phyloP scores from a whole-genome alignment of 1,284 basidiomycete genomes.

The Peniophora sp. region DNA sequence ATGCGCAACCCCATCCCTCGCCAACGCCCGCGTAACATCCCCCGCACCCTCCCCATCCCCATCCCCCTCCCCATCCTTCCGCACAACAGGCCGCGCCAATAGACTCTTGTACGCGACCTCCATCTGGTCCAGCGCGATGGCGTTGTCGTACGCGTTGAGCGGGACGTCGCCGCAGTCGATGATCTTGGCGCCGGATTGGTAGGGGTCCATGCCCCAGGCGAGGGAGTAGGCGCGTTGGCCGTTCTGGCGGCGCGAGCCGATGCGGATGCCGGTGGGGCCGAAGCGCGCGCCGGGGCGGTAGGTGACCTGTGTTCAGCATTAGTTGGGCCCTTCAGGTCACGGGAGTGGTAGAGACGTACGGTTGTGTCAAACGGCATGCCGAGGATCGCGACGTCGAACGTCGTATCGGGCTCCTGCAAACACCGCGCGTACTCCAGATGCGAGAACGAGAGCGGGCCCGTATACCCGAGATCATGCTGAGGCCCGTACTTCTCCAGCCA shows the following conservation, averaged over 20 bases:
- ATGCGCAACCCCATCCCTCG: constrained; percentile 48
- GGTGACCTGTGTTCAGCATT: constrained; percentile 22
- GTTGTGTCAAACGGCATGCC: constrained; percentile 80
- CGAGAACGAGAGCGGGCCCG: constrained; percentile 70
- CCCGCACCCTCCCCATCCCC: constrained; percentile 20
- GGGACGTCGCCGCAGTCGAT: constrained; percentile 80
- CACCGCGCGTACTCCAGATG: constrained; percentile 67
- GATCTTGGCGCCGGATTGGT: constrained; percentile 44
- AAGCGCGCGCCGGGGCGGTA: constrained; percentile 75
- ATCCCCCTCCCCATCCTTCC: no score
- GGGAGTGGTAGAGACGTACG: constrained; percentile 13
- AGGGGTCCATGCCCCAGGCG: constrained; percentile 63
- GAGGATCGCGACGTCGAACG: constrained; percentile 69
- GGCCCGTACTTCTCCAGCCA: constrained; percentile 66
- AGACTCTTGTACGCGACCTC: constrained; percentile 72
- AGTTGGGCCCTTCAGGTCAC: neutral
- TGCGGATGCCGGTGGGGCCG: constrained; percentile 75
- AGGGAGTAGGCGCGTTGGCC: constrained; percentile 53
- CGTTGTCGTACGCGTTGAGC: constrained; percentile 65
- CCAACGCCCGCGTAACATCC: constrained; percentile 22
- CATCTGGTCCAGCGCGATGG: constrained; percentile 71
- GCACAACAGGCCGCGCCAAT: constrained; percentile 40
- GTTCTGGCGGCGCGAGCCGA: constrained; percentile 63
- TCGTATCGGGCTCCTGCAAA: constrained; percentile 44
- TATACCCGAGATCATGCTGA: constrained; percentile 61